Evolutionary conservation across 2,329 filamentous ascomycete species (phyloP).

Genomic region (Bipolaris zeicola): DNA sequence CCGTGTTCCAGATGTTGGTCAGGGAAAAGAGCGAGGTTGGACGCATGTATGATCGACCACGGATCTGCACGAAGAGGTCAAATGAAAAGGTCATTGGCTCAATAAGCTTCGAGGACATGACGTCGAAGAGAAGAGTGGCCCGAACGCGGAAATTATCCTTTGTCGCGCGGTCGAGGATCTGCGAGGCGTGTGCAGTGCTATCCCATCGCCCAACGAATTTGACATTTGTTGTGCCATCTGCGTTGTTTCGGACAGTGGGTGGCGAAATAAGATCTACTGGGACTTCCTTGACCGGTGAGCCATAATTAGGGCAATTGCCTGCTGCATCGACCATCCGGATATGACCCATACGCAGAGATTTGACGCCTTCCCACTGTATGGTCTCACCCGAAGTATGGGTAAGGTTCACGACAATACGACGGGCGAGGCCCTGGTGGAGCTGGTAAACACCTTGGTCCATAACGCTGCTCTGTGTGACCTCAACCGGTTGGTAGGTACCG

Average conservation of each 20-base stretch:
- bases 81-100: slow-evolving; percentile 86
- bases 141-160: slow-evolving; percentile 93
- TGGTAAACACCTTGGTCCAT: slow-evolving; percentile 91
- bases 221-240: slow-evolving; percentile 87
- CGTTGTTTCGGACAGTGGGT: slow-evolving; percentile 80
- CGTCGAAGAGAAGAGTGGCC: slow-evolving; percentile 84
- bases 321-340: slow-evolving; percentile 83
- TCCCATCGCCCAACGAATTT: slow-evolving; percentile 95
- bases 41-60: slow-evolving; percentile 81
- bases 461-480: slow-evolving; percentile 84
- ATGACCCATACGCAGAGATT: slow-evolving; percentile 75
- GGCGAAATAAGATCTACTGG: slow-evolving; percentile 76
- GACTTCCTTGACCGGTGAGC: slow-evolving; percentile 72
- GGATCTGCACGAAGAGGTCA: slow-evolving; percentile 80
- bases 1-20: slow-evolving; percentile 83
- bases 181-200: slow-evolving; percentile 86
- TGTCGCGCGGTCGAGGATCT: slow-evolving; percentile 92
- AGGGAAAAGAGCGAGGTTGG: slow-evolving; percentile 82
- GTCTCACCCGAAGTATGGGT: slow-evolving; percentile 88
- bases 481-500: slow-evolving; percentile 88
- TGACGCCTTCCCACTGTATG: slow-evolving; percentile 86
- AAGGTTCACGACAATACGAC: slow-evolving; percentile 84
- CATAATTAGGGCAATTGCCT: slow-evolving; percentile 83
- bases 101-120: slow-evolving; percentile 81
- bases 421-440: slow-evolving; percentile 90